Evolutionary conservation across 805 yeast species (phyloP).

Genomic region (Schwanniomyces yamadae): DNA sequence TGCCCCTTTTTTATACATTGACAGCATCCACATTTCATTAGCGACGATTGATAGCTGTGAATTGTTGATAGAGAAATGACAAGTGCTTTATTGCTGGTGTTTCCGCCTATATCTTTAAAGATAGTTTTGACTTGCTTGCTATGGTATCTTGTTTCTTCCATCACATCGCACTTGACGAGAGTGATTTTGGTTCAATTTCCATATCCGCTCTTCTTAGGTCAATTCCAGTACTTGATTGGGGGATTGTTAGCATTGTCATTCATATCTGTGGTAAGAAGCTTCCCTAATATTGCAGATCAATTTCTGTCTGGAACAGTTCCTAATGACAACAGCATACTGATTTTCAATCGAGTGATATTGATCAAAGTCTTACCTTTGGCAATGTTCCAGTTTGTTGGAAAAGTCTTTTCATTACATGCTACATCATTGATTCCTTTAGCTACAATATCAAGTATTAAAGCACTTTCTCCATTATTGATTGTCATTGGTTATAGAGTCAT

Average conservation of each 20-base stretch:
- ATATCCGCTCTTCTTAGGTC: slow-evolving; percentile 63
- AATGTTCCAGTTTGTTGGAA: slow-evolving; percentile 63
- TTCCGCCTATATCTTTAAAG: slow-evolving; percentile 36
- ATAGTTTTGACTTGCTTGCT: slow-evolving; percentile 46
- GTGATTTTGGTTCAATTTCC: slow-evolving; percentile 52
- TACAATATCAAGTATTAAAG: slow-evolving; percentile 69
- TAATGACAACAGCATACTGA: slow-evolving; percentile 18
- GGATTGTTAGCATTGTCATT: slow-evolving; percentile 42
- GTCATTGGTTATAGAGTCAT: slow-evolving; percentile 53
- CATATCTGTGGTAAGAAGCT: slow-evolving; percentile 31
- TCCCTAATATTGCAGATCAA: slow-evolving; percentile 24
- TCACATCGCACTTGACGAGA: slow-evolving; percentile 66
- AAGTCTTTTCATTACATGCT: slow-evolving; percentile 60
- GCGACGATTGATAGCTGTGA: too few relatives aligned
- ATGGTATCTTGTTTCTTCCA: slow-evolving; percentile 64
- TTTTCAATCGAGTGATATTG: slow-evolving; percentile 31
- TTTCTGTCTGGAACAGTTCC: slow-evolving; percentile 63
- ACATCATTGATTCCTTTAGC: slow-evolving; percentile 66
- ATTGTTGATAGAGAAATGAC: slow-evolving; percentile 1
- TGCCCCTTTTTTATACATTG: too few relatives aligned
- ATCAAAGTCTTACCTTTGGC: slow-evolving; percentile 60
- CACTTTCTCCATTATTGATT: slow-evolving; percentile 62
- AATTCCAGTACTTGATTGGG: slow-evolving; percentile 58
- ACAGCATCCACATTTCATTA: too few relatives aligned
- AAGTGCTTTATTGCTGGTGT: slow-evolving; percentile 1